Evolutionary conservation across 345 rosid species (phyloP).

Genomic region (Hibiscus trionum): DNA sequence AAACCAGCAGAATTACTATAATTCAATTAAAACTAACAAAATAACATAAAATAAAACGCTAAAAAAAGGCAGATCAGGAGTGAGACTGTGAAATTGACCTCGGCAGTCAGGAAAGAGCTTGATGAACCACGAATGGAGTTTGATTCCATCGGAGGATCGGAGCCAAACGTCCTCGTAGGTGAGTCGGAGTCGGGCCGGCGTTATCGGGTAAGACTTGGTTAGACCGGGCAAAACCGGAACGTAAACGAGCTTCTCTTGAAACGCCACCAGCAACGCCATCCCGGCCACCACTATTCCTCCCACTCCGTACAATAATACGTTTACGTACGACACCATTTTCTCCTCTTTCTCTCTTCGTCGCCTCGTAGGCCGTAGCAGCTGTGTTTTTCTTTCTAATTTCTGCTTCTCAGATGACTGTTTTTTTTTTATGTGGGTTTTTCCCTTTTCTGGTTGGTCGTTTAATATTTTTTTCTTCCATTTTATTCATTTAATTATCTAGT

Average conservation of each 20-base stretch:
- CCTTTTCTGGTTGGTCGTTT: background rate
- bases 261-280: conserved; percentile 84
- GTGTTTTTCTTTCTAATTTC: background rate
- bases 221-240: conserved; percentile 93
- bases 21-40: background rate
- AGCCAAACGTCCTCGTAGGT: conserved; percentile 92
- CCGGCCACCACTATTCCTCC: conserved; percentile 88
- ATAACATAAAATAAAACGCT: background rate
- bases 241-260: conserved; percentile 91
- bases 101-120: conserved; percentile 68
- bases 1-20: background rate
- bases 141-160: conserved; percentile 80
- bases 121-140: conserved; percentile 97
- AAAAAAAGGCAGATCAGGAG: conserved; percentile 1
- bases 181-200: conserved; percentile 78
- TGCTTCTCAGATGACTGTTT: background rate
- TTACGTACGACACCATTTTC: conserved; percentile 69
- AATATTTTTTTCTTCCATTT: no score
- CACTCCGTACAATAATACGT: conserved; percentile 67
- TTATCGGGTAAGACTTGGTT: conserved; percentile 73
- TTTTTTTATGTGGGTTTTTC: background rate
- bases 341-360: background rate
- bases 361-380: background rate
- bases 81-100: conserved; percentile 32
- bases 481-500: no score